Evolutionary conservation across 805 yeast species (phyloP).

Genomic region (Metschnikowia drakensbergensis): DNA sequence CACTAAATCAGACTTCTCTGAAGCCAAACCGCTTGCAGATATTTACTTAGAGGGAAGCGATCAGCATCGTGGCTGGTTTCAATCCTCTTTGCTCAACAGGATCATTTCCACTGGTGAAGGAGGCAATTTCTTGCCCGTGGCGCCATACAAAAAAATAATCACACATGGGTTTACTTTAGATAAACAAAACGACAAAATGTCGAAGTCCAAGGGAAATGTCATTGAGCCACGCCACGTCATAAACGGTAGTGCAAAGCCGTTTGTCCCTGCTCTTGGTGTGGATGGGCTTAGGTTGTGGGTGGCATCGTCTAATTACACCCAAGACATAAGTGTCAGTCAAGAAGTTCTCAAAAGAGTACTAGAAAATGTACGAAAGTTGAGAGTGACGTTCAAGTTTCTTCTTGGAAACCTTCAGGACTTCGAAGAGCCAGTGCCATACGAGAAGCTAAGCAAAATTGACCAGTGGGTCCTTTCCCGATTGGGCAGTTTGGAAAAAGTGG

Average conservation of each 20-base stretch:
- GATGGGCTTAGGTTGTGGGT: constrained; percentile 91
- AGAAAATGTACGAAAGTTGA: constrained; percentile 73
- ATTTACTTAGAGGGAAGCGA: constrained; percentile 96
- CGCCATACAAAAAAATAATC: constrained; percentile 69
- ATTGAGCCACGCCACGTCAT: constrained; percentile 67
- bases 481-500: constrained; percentile 39
- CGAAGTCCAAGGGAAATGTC: constrained; percentile 85
- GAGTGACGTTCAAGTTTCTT: constrained; percentile 76
- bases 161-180: constrained; percentile 95
- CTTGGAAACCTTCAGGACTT: constrained; percentile 69
- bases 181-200: constrained; percentile 84
- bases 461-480: constrained; percentile 58
- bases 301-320: constrained; percentile 82
- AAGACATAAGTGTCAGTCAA: constrained; percentile 73
- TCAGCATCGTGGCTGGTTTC: constrained; percentile 99
- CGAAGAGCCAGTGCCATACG: constrained; percentile 33
- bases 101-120: constrained; percentile 50
- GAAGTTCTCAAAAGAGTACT: constrained; percentile 70
- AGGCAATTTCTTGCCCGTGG: constrained; percentile 29
- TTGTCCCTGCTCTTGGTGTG: constrained; percentile 65
- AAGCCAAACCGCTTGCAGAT: constrained; percentile 49
- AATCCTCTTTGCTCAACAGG: constrained; percentile 81
- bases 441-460: constrained; percentile 47
- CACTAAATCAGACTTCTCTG: constrained; percentile 18
- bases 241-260: constrained; percentile 48